These are phyloP conservation scores for Pezicula carpinea DNA, from an alignment of 2,329 filamentous ascomycete genomes.

Conservation along the genomic window DNA sequence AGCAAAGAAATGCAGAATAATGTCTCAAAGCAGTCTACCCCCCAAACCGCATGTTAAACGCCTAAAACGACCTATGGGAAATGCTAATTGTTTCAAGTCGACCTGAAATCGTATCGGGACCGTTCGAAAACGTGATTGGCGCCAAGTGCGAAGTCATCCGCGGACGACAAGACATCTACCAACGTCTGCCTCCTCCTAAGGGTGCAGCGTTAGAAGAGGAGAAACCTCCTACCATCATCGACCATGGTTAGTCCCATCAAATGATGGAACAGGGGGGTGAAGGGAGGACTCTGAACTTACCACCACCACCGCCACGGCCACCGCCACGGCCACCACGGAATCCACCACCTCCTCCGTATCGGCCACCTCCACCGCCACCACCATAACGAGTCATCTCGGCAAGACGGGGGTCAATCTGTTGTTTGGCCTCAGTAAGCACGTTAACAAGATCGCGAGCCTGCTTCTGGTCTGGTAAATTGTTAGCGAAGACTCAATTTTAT, in stretches of 20 bases:
- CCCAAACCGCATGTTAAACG: constrained; percentile 23
- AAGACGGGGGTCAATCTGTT: constrained; percentile 94
- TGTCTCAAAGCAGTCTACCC: constrained; percentile 21
- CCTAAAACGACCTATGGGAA: constrained; percentile 26
- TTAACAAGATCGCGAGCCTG: constrained; percentile 94
- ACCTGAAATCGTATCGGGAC: not conserved
- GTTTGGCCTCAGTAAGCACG: constrained; percentile 93
- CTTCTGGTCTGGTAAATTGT: constrained; percentile 63
- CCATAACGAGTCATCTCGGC: constrained; percentile 93
- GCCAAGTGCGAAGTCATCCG: constrained; percentile 11
- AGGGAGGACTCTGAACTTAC: constrained; percentile 26
- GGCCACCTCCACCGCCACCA: constrained; percentile 73
- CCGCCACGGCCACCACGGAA: constrained; percentile 52
- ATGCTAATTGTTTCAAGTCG: constrained; percentile 13
- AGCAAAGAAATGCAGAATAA: constrained; percentile 13
- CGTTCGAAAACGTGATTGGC: constrained; percentile 5
- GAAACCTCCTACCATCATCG: constrained; percentile 40
- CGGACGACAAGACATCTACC: constrained; percentile 37
- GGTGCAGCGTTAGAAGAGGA: constrained; percentile 55
- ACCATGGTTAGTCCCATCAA: constrained; percentile 31
- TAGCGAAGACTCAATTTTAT: constrained; percentile 15
- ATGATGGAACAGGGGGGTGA: constrained; percentile 26
- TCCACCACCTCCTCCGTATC: constrained; percentile 53
- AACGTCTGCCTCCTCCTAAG: constrained; percentile 50
- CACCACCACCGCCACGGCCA: constrained; percentile 41